Conservation (phyloP, 2,329 filamentous ascomycete genomes). For the Plectosphaerella cucumerina region DNA sequence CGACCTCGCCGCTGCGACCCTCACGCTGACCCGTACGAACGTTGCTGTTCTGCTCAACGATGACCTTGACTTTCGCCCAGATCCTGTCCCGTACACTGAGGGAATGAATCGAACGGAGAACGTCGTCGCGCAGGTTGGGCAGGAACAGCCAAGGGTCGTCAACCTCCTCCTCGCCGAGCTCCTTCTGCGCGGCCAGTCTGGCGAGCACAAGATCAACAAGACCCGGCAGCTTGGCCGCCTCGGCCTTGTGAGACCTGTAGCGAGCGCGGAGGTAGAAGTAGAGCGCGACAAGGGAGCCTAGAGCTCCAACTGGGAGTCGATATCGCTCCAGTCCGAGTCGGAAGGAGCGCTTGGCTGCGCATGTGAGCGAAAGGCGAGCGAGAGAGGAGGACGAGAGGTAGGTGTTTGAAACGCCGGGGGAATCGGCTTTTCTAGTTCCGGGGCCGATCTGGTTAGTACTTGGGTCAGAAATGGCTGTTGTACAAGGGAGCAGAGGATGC, state of each 20-base stretch:
- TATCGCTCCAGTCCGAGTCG: conserved; percentile 78
- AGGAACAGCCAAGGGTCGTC: conserved; percentile 80
- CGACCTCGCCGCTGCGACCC: conserved; percentile 61
- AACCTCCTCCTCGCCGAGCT: conserved; percentile 62
- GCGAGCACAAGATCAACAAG: conserved; percentile 83
- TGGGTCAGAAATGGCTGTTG: conserved; percentile 44
- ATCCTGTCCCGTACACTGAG: conserved; percentile 72
- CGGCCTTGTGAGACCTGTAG: conserved; percentile 59
- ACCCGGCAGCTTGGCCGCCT: conserved; percentile 70
- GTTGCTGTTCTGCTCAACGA: conserved; percentile 93
- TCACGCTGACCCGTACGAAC: conserved; percentile 72
- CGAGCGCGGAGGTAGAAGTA: conserved; percentile 60
- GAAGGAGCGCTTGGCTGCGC: conserved; percentile 73
- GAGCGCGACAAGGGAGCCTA: conserved; percentile 46
- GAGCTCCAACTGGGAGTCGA: conserved; percentile 76
- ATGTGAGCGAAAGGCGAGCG: conserved; percentile 84
- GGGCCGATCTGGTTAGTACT: conserved; percentile 82
- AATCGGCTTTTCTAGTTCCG: conserved; percentile 67
- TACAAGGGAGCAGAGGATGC: conserved; percentile 4
- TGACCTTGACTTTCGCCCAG: conserved; percentile 76
- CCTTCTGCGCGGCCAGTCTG: conserved; percentile 77
- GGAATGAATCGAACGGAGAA: conserved; percentile 77
- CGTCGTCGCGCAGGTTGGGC: conserved; percentile 85
- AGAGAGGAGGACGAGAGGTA: conserved; percentile 81
- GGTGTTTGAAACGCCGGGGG: conserved; percentile 56